Evolutionary conservation across 2,329 filamentous ascomycete genomes (phyloP).

Genomic region (Diaporthe sp.): DNA sequence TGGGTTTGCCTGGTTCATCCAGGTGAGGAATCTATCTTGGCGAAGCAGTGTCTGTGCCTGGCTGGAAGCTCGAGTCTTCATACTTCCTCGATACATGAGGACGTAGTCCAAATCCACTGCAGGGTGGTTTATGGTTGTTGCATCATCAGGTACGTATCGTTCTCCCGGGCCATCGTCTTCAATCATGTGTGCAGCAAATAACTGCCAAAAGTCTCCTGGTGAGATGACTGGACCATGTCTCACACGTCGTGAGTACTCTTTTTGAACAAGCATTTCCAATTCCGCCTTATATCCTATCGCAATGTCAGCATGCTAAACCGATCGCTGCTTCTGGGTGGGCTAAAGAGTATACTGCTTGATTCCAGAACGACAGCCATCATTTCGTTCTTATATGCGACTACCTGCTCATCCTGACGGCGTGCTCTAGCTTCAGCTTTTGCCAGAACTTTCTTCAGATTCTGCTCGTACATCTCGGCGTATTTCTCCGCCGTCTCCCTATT

Average conservation of each 20-base stretch:
- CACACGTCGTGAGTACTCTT: background rate
- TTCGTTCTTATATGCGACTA: background rate
- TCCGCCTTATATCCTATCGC: background rate
- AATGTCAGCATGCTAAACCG: background rate
- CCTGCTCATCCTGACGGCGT: background rate
- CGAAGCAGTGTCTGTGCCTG: constrained; percentile 28
- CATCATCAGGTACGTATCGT: background rate
- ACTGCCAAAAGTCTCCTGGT: constrained; percentile 2
- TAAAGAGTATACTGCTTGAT: background rate
- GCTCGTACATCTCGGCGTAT: background rate
- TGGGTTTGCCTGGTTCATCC: constrained; percentile 14
- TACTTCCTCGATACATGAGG: background rate
- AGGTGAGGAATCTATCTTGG: constrained; percentile 4
- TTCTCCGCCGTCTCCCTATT: background rate
- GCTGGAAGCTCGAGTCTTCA: background rate
- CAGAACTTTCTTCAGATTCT: background rate
- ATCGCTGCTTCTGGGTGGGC: background rate
- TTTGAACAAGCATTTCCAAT: background rate
- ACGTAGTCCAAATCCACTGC: background rate
- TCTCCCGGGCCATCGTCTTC: background rate
- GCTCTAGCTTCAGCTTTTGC: background rate
- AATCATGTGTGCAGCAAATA: background rate
- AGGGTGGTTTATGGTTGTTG: background rate
- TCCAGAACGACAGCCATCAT: background rate
- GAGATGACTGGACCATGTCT: background rate